Evolutionary conservation across 768 basidiomycete species (phyloP), one percentile per base, ranked within the genome.

Genomic region (Tricholomella constricta): DNA sequence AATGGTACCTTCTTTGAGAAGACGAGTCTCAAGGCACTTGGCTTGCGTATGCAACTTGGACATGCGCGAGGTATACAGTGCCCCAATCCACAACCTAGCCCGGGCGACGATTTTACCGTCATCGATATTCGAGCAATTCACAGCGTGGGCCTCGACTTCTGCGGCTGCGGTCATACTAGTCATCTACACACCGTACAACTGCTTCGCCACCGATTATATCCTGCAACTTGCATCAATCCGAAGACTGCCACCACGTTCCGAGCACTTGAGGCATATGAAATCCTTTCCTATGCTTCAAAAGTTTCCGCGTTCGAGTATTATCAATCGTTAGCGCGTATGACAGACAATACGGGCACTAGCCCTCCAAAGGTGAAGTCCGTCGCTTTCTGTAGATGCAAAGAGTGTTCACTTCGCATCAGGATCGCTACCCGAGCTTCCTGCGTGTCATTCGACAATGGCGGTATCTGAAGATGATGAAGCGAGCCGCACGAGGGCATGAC

Each of bases 41-140:
- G 69, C 1, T 48, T 68, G 2, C 51, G 48, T 2, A 32, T 66
- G 3, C 66, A 66, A 17, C 52, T 68, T 1, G 56, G 58, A 6
- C 62, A 65, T 23, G 12, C 31, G 1, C 17, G 11, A 20, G 59
- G 59, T 11, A 31, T 4, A 15, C 0, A 1, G 5, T 57, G 56
- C 26, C 14, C 29, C 1, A 47, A 42, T 25, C 27, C 51, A 3
- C 2, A 36, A 2, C 6, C 38, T 12, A 22, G 26, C n/a, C 25
- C 31, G 0, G 34, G 41, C 0, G 25, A 48, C 14, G 34, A 53
- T 12, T 52, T 57, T 22, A 22, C 26, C 1, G 32, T 57, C 1
- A 14, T 57, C 8, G 42, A 57, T 34, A 36, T 11, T 12, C 11
- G 25, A 20, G 45, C 27, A 19, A 36, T 57, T 14, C 51, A 52